A percentile compares a stretch with the other conserved stretches of the same genome.
Evolutionary conservation across 139 green algal species (phyloP).

Genomic region (Limnomonas spitsbergensis): DNA sequence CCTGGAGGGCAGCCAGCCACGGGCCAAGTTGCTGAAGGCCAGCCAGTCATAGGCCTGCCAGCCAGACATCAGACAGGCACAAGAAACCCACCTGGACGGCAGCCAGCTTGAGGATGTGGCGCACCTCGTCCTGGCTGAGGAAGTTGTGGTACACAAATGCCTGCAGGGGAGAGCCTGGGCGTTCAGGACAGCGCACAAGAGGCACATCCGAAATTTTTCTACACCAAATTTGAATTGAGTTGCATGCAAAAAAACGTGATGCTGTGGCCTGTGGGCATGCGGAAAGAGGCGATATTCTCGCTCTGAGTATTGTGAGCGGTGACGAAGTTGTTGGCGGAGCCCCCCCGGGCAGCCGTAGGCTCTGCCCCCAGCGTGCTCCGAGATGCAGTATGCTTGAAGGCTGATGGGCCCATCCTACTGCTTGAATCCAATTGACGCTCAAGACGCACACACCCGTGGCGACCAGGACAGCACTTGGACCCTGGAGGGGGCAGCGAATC

Average conservation of each 20-base stretch:
- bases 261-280: not conserved
- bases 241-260: not conserved
- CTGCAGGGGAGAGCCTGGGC: not conserved
- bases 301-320: no score
- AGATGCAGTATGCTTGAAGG: no score
- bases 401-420: no score
- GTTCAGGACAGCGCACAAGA: not conserved
- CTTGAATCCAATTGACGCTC: no score
- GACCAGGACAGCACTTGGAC: constrained; percentile 25
- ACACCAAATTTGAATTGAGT: not conserved
- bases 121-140: not conserved
- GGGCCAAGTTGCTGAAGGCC: no score
- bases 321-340: no score
- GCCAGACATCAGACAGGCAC: not conserved
- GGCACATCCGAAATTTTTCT: not conserved
- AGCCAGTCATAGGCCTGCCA: no score
- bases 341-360: no score
- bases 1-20: no score
- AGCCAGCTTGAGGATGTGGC: constrained; percentile 11
- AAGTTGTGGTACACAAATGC: constrained; percentile 29
- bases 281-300: not conserved
- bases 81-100: not conserved
- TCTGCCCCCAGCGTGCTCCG: no score
- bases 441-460: constrained; percentile 9
- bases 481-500: no score